A percentile compares a stretch with the other conserved stretches of the same genome.
These are phyloP conservation scores for Cyphellophora attinorum DNA, from an alignment of 2,329 filamentous ascomycete genomes.

Conservation along the genomic window DNA sequence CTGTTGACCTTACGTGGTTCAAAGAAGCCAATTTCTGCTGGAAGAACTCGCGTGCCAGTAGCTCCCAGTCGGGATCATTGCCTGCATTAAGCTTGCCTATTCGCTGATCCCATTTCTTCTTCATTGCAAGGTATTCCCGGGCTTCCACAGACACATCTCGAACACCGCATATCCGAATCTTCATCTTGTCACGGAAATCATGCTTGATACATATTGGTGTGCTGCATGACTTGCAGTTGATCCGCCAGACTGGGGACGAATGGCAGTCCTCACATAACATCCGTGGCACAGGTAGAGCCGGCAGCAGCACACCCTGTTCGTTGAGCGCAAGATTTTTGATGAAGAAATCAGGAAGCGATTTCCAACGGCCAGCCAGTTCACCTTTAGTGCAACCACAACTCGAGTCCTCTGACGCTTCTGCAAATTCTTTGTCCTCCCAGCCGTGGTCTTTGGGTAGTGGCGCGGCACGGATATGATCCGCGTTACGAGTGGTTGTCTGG, in stretches of 20 bases:
- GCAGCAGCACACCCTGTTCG: constrained; percentile 5
- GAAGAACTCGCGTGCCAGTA: neutral
- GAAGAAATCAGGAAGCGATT: constrained; percentile 35
- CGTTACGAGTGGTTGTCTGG: constrained; percentile 41
- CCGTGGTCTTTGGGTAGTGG: constrained; percentile 45
- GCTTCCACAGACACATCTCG: constrained; percentile 45
- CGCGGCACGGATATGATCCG: constrained; percentile 47
- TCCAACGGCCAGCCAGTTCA: constrained; percentile 15
- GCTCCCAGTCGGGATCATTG: neutral
- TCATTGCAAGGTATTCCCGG: constrained; percentile 23
- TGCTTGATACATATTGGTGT: constrained; percentile 51
- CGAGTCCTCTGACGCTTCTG: constrained; percentile 27
- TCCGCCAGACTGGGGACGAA: constrained; percentile 48
- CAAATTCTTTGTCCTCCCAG: constrained; percentile 47
- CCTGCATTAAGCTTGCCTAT: neutral
- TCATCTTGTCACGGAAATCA: constrained; percentile 44
- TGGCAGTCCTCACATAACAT: constrained; percentile 50
- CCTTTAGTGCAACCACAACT: constrained; percentile 16
- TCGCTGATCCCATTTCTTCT: constrained; percentile 8
- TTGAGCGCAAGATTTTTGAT: neutral
- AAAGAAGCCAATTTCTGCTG: neutral
- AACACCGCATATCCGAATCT: constrained; percentile 48
- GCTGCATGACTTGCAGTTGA: constrained; percentile 49
- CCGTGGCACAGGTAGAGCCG: constrained; percentile 29
- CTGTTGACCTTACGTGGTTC: neutral